Percentiles rank a stretch among this genome's conserved stretches.
phyloP scores from a whole-genome alignment of 179 eudicot species.

The Camellia oleifera region DNA sequence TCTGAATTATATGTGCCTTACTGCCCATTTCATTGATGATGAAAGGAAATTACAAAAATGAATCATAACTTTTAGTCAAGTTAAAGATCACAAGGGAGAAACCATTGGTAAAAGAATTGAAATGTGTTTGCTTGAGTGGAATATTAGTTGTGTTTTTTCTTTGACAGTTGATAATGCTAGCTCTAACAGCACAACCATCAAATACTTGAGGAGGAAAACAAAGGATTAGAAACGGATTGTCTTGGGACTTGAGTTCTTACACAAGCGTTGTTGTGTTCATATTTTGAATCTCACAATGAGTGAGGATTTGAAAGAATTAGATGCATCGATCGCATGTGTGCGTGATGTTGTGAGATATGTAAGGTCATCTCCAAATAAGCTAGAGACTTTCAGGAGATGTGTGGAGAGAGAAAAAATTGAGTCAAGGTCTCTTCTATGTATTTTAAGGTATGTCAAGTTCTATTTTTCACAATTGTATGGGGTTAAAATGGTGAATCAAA shows the following conservation, averaged over 20 bases:
- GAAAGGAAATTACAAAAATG: not conserved
- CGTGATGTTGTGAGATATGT: constrained; percentile 3
- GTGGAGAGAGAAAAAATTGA: not conserved
- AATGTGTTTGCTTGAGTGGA: not conserved
- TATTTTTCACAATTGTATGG: not conserved
- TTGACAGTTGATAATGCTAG: not conserved
- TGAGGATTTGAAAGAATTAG: not conserved
- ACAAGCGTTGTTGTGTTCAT: too few relatives aligned
- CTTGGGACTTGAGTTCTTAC: too few relatives aligned
- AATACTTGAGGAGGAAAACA: not conserved
- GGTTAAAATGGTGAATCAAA: too few relatives aligned
- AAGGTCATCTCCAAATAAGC: not conserved
- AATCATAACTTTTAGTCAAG: not conserved
- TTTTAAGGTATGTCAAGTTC: not conserved
- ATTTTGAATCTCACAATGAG: too few relatives aligned
- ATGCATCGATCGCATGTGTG: not conserved
- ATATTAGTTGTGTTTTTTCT: not conserved
- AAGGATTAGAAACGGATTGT: not conserved
- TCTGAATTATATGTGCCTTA: not conserved
- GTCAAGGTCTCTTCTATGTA: not conserved
- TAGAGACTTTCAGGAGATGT: not conserved
- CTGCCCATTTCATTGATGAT: not conserved
- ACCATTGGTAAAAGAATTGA: not conserved
- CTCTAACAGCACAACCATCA: not conserved
- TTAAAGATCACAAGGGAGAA: not conserved